Evolutionary conservation across 1,139 yeast genomes (phyloP).

Genomic region (Geotrichum klebahnii): DNA sequence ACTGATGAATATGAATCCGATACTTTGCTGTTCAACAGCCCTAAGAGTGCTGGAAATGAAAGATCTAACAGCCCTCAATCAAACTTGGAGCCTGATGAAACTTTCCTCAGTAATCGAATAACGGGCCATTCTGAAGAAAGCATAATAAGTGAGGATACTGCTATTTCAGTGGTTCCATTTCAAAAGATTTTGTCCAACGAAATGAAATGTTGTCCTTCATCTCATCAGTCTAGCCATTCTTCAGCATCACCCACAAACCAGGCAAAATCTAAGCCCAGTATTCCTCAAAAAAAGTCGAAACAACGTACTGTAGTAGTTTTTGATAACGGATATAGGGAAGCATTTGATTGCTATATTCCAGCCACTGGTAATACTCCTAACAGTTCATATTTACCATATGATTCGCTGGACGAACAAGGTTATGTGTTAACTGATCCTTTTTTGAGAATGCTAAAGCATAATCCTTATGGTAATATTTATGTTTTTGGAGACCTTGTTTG

Average conservation of each 20-base stretch:
- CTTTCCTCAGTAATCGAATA: background rate
- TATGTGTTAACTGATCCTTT: conserved; percentile 15
- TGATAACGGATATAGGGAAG: conserved; percentile 15
- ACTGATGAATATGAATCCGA: background rate
- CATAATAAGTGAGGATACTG: background rate
- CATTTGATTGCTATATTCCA: conserved; percentile 17
- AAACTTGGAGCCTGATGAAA: background rate
- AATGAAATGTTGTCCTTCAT: background rate
- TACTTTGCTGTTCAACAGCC: too few relatives aligned
- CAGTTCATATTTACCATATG: conserved; percentile 12
- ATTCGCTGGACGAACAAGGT: conserved; percentile 11
- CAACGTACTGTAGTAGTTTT: conserved; percentile 15
- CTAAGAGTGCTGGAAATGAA: background rate
- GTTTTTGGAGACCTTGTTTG: conserved; percentile 19
- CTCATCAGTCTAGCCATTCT: background rate
- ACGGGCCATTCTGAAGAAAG: background rate
- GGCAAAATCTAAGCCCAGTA: background rate
- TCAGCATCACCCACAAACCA: background rate
- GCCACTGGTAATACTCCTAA: conserved; percentile 21
- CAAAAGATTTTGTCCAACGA: background rate
- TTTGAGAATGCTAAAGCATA: conserved; percentile 16
- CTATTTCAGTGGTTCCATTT: background rate
- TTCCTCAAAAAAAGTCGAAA: background rate
- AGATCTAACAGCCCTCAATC: background rate
- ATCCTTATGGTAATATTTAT: conserved; percentile 19